Evolutionary conservation across 2,329 filamentous ascomycete species (phyloP), one percentile per base, ranked within the genome.

Genomic region (Bipolaris sorokiniana): DNA sequence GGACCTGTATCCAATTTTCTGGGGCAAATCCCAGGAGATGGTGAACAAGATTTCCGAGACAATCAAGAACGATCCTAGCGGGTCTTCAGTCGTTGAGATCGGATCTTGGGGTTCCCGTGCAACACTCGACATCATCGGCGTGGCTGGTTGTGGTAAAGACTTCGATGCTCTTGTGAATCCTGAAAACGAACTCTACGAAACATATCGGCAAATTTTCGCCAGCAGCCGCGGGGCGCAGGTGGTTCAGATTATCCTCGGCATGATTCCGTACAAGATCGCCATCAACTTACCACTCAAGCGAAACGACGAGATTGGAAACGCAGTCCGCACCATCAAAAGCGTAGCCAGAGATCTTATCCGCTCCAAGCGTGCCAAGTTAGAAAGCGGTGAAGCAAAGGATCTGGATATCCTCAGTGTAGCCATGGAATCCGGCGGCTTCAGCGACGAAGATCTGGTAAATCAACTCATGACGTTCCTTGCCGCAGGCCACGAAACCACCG

Each of bases 401-500:
- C 75, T 85, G 7, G 92, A 96, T 73, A 95, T 97, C 56, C 80
- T 96, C 33, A 91, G 89, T 1, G 89, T 94, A 0, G 92, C 92
- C 15, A 80, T 96, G 46, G 84, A 88, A 71, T 91, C 87, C 37
- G 90, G 90, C 45, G 86, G 82, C 5, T 95, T 96, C 76, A 84
- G 79, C 11, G 90, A 95, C 61, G 89, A 92, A 47, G 87, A 91
- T 58, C 84, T 96, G n/a, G 85, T 92, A 34, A 90, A 95, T 73
- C 92, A 96, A 77, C 84, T 95, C 72, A 95, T 96, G 90, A 96
- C 91, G 0, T 95, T 96, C 79, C 84, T 96, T 5, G 89, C 89
- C 0, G 92, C 92, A 0, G 81, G 80, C 40, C 81, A 86, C 61
- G 84, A 86, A 73, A 86, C 84, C 0, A 86, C 84, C 7, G 82